Base-by-base conservation (phyloP, 169 alveolate genomes). In the Cryptosporidium sp. region DNA sequence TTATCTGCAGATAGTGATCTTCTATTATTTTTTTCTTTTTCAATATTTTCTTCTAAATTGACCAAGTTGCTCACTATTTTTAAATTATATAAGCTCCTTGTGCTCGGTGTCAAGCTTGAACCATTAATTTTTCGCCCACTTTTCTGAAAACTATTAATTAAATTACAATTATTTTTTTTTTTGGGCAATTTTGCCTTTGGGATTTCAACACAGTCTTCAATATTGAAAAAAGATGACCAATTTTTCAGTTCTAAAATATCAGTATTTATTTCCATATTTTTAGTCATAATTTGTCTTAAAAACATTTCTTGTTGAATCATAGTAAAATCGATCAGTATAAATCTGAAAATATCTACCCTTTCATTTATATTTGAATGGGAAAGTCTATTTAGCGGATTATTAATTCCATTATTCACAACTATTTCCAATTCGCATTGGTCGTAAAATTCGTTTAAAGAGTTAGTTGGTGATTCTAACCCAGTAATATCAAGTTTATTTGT, bases 1-100 rank as follows among this genome's bases (percentile, higher is more conserved):
- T 59, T 37, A 65, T 80, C 89, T 23, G 62, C 73, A 37, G 89
- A 80, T 6, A 80, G 18, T 4, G 89, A 80, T 62, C 89, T 80
- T 65, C 89, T 80, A 39, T 35, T 31, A 16, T 80, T 41, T 12
- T 65, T 65, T 45, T 39, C 37, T 8, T 21, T 16, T 18, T 59
- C 80, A 26, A 39, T n/a, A 1, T 33, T 12, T 33, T 80, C 75
- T 21, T 48, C 89, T 43, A 80, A 37, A 61, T 37, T 41, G 0
- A 74, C 62, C 14, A 80, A 18, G 43, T 29, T 61, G 14, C 75
- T 80, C 10, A 65, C 6, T 29, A 80, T 9, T 31, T 50, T 80
- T 43, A 80, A 50, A 8, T 45, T 80, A 26, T 80, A 80, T 62
- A 80, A 23, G 29, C 68, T 62, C 50, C 89, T 80, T 29, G 50